Percentiles rank a stretch among this genome's conserved stretches.
Evolutionary conservation across 805 yeast genomes (phyloP).

Genomic region (Yarrowia sp.): DNA sequence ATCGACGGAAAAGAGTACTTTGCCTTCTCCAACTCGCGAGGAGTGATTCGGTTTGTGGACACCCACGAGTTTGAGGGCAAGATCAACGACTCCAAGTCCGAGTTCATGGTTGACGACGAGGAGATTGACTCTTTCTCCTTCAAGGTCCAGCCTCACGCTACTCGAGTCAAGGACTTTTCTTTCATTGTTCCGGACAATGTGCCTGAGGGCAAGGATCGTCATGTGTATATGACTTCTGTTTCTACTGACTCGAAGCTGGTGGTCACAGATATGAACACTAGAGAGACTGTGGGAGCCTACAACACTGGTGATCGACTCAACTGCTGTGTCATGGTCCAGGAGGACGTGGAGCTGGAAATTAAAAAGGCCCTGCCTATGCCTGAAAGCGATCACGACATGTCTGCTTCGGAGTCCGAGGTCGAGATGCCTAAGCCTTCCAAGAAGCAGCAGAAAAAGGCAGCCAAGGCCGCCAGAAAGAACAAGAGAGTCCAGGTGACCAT

Average conservation of each 20-base stretch:
- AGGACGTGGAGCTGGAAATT: slow-evolving; percentile 77
- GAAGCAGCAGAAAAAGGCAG: slow-evolving; percentile 27
- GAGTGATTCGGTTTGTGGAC: slow-evolving; percentile 57
- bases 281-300: slow-evolving; percentile 85
- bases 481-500: neutral
- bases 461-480: neutral
- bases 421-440: slow-evolving; percentile 27
- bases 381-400: slow-evolving; percentile 30
- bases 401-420: slow-evolving; percentile 34
- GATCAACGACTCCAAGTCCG: slow-evolving; percentile 30
- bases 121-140: slow-evolving; percentile 39
- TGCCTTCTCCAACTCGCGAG: slow-evolving; percentile 67
- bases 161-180: slow-evolving; percentile 76
- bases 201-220: slow-evolving; percentile 38
- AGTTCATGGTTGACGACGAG: slow-evolving; percentile 34
- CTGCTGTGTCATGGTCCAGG: slow-evolving; percentile 71
- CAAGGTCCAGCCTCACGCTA: slow-evolving; percentile 72
- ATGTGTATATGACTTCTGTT: slow-evolving; percentile 65
- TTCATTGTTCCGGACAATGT: slow-evolving; percentile 34
- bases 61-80: slow-evolving; percentile 38
- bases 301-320: slow-evolving; percentile 87
- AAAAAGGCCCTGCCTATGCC: slow-evolving; percentile 66
- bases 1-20: slow-evolving; percentile 53
- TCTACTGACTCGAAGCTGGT: slow-evolving; percentile 93
- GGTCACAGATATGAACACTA: slow-evolving; percentile 69